These are phyloP conservation scores for Tieghemostelium lacteum DNA, from an alignment of 78 protist genomes.

Conservation along the genomic window DNA sequence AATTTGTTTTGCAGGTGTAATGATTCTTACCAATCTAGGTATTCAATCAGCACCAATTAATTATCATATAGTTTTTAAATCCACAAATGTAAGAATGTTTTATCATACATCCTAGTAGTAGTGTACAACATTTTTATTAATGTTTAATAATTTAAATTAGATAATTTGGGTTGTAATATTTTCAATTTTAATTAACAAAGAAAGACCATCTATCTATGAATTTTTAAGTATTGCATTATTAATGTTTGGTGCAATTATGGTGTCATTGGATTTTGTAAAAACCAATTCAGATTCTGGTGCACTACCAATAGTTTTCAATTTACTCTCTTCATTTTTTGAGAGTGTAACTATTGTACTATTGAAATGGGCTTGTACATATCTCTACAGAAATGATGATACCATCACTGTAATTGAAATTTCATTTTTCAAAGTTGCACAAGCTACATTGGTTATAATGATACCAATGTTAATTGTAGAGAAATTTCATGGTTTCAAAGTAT, in stretches of 20 bases:
- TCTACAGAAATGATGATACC: conserved; percentile 19
- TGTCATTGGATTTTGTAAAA: neutral
- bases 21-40: conserved; percentile 14
- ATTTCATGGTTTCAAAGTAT: neutral
- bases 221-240: conserved; percentile 6
- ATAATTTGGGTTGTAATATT: conserved; percentile 36
- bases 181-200: conserved; percentile 25
- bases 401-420: conserved; percentile 31
- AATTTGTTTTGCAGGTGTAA: conserved; percentile 32
- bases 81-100: conserved; percentile 30
- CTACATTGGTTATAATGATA: neutral
- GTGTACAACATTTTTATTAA: neutral
- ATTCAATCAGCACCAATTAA: conserved; percentile 8
- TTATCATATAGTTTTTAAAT: conserved; percentile 33
- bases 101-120: neutral
- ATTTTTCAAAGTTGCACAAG: conserved; percentile 28
- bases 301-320: conserved; percentile 19
- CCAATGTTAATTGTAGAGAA: conserved; percentile 19
- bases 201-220: conserved; percentile 11
- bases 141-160: neutral
- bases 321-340: conserved; percentile 18
- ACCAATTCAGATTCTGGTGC: neutral
- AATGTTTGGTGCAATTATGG: conserved; percentile 17
- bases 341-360: conserved; percentile 20
- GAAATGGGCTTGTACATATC: conserved; percentile 22